Evolutionary conservation across 2,329 filamentous ascomycete species (phyloP), one percentile per base, ranked within the genome.

Genomic region (Chaetomium globosum): DNA sequence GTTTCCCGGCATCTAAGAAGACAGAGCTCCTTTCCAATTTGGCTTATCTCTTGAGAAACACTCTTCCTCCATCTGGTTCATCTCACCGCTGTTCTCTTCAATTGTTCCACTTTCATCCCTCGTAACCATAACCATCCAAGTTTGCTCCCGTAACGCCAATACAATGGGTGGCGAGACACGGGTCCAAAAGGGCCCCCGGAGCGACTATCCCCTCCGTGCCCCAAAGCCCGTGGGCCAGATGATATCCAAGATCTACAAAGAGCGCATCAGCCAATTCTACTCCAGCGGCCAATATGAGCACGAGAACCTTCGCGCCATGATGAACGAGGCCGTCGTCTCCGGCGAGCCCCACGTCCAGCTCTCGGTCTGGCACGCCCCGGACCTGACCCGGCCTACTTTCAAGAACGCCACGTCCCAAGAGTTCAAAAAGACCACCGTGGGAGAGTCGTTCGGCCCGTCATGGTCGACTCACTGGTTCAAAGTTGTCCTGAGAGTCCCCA

Each of bases 381-480:
- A 89, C 72, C 87, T 91, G 59, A 83, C 87, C 30, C 87, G 95
- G 19, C 95, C 95, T 2, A 88, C 89, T 3, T 99, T 99, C 80
- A 80, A 93, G 68, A 92, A 97, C 63, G 94, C 93, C 6, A 80
- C 83, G n/a, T 81, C 80, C 56, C 88, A 96, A 71, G 80, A 88
- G 7, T 99, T 94, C 80, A 85, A 84, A 59, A 84, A 88, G 57
- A 90, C 93, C 9, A 81, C 85, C 21, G 87, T 93, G 62, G 93
- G 94, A 65, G 84, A 89, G 65, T 87, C 82, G 7, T 98, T 98
- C 72, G 95, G 95, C 0, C 95, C 95, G 1, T 95, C 93, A 43
- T 99, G 95, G 95, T 90, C 93, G 1, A 99, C 95, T 9, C 95
- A 98, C 77, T 99, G 95, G 95, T 96, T 99, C 84, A 91, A 88